Conservation (phyloP, 169 alveolate genomes). For the Plasmodium vinckei region DNA sequence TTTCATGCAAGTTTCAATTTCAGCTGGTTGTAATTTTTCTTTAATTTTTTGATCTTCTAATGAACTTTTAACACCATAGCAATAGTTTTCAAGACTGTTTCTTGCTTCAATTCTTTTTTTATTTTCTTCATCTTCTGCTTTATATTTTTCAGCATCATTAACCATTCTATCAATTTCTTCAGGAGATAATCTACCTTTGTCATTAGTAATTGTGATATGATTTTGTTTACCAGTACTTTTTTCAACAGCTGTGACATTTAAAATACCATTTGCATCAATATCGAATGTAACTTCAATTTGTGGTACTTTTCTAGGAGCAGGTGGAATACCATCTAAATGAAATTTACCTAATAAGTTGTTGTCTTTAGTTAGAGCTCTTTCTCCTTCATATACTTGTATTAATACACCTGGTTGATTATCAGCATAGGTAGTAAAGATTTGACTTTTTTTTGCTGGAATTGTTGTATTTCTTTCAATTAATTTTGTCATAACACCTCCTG, state of each 20-base stretch:
- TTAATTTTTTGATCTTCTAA: constrained; percentile 93
- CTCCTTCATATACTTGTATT: constrained; percentile 97
- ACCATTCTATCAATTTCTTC: constrained; percentile 97
- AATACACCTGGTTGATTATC: constrained; percentile 97
- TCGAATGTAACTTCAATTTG: constrained; percentile 98
- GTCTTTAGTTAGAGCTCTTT: constrained; percentile 97
- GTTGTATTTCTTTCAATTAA: constrained; percentile 95
- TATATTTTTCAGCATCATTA: constrained; percentile 96
- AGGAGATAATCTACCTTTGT: constrained; percentile 95
- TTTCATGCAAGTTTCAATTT: constrained; percentile 89
- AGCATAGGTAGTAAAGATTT: constrained; percentile 95
- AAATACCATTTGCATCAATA: constrained; percentile 97
- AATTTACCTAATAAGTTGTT: constrained; percentile 97
- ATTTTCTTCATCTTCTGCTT: constrained; percentile 95
- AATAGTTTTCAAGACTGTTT: constrained; percentile 94
- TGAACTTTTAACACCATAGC: constrained; percentile 94
- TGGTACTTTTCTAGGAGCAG: constrained; percentile 99
- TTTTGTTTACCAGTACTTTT: constrained; percentile 95
- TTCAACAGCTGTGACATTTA: constrained; percentile 97
- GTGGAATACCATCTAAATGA: constrained; percentile 97
- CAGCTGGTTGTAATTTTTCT: constrained; percentile 94
- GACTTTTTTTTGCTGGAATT: constrained; percentile 95
- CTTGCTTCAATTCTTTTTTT: constrained; percentile 93
- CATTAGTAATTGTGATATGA: constrained; percentile 97
- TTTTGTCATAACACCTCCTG: constrained; percentile 96